These are phyloP conservation scores for Ogataea salicorniae DNA, from an alignment of 805 yeast species.

Conservation along the genomic window DNA sequence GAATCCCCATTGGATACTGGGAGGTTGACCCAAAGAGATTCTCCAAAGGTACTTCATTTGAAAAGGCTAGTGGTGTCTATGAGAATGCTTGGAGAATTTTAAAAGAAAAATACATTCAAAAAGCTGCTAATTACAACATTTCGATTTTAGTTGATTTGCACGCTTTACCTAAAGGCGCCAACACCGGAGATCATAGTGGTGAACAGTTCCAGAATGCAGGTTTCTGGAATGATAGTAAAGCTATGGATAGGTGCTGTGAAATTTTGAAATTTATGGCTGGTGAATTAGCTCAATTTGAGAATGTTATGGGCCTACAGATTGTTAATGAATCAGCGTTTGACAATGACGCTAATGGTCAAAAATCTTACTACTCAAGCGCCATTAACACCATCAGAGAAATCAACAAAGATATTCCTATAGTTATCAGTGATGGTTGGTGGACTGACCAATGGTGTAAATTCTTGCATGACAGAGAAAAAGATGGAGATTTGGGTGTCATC, in stretches of 20 bases:
- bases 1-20: slow-evolving; percentile 94
- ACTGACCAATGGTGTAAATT: slow-evolving; percentile 71
- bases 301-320: slow-evolving; percentile 76
- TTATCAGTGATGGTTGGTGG: slow-evolving; percentile 95
- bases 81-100: slow-evolving; percentile 66
- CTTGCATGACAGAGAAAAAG: slow-evolving; percentile 41
- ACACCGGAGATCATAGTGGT: slow-evolving; percentile 82
- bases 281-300: slow-evolving; percentile 53
- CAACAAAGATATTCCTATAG: slow-evolving; percentile 58
- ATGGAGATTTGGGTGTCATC: slow-evolving; percentile 52
- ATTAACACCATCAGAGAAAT: slow-evolving; percentile 50
- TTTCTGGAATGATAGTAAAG: slow-evolving; percentile 51
- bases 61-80: slow-evolving; percentile 50
- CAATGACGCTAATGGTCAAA: slow-evolving; percentile 47
- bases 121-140: slow-evolving; percentile 58
- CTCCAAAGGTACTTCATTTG: slow-evolving; percentile 60
- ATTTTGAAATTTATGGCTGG: slow-evolving; percentile 55
- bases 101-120: slow-evolving; percentile 43
- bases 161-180: slow-evolving; percentile 91
- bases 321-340: slow-evolving; percentile 79
- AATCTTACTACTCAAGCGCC: slow-evolving; percentile 62
- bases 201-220: slow-evolving; percentile 51
- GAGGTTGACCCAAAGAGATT: slow-evolving; percentile 61
- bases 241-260: slow-evolving; percentile 42
- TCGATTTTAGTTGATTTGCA: slow-evolving; percentile 82